These are phyloP conservation scores for Septoria linicola DNA, from an alignment of 2,329 filamentous ascomycete species.

Conservation along the genomic window DNA sequence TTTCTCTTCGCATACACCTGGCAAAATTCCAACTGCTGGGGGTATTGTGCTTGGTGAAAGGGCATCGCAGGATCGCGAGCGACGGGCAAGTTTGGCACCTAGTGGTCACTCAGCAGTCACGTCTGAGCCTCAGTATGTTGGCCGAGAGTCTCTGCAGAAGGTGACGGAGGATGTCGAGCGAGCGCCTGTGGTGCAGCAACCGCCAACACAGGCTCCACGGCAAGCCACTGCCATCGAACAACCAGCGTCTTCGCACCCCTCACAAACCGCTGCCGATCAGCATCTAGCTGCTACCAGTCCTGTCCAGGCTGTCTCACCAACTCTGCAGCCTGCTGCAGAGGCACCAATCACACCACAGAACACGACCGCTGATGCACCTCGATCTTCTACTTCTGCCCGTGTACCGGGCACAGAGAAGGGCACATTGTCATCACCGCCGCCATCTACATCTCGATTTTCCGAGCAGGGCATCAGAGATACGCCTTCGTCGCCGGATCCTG, in stretches of 20 bases:
- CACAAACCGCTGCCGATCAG: too few relatives aligned
- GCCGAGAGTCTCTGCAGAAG: conserved; percentile 8
- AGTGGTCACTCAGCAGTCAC: conserved; percentile 1
- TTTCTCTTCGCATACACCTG: conserved; percentile 1
- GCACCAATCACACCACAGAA: background rate
- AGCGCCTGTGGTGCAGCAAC: background rate
- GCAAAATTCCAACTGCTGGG: conserved; percentile 10
- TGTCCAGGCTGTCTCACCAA: background rate
- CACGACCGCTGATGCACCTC: background rate
- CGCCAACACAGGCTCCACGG: too few relatives aligned
- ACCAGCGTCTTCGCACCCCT: too few relatives aligned
- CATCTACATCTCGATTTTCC: conserved; percentile 1
- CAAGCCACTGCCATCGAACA: background rate
- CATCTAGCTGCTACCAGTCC: too few relatives aligned
- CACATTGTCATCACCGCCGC: background rate
- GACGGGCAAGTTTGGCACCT: conserved; percentile 4
- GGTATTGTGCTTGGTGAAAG: conserved; percentile 10
- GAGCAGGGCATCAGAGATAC: conserved; percentile 1
- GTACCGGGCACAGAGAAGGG: conserved; percentile 5
- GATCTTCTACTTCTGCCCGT: background rate
- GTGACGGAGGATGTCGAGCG: conserved; percentile 5
- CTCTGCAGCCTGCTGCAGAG: too few relatives aligned
- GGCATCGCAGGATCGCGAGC: conserved; percentile 3
- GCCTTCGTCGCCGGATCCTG: background rate
- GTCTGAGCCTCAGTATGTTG: background rate